Base-by-base conservation (phyloP, 202 grass and related monocot species). In the Thinopyrum obtusiflorum region DNA sequence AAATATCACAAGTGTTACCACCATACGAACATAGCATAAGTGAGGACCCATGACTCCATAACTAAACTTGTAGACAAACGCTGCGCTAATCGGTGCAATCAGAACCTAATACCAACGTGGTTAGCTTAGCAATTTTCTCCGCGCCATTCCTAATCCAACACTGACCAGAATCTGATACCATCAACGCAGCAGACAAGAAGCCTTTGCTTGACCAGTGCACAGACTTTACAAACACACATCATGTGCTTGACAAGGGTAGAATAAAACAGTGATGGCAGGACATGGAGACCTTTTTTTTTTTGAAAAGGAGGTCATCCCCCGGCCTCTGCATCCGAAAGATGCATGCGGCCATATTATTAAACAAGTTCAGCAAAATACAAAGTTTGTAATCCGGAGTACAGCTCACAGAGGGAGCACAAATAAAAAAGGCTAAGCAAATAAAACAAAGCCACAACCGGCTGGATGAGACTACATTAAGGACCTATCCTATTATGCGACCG, bases 211-310 rank as follows among this genome's bases (percentile, higher is more conserved):
- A 61, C 13, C 33, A 12, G 3, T 55, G 70, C 40, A 73, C 1
- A 68, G 14, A 11, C 61, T 61, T 68, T 15, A 29, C 46, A 40
- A 13, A 21, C 26, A 35, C 37, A 3, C 20, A n/a, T 77, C 63
- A 78, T 85, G 74, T 85, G 82, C 61, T 27, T 68, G 44, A 66
- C 28, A 14, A 71, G 26, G 68, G 68, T 55, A 44, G 76, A 80
- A 76, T 73, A 35, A 75, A 26, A 24, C 42, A 0, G 17, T n/a
- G 57, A 26, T 66, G 44, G 37, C 24, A 37, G 47, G 68, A 15
- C 71, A 74, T 39, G 59, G n/a, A n/a, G n/a, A n/a, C n/a, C n/a
- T n/a, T n/a, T n/a, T n/a, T n/a, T n/a, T n/a, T 31, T 31, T 31
- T 2, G 29, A 31, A 31, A 31, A 31, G 29, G 29, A 31, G 29